phyloP scores from a whole-genome alignment of 306 rosid genomes.

The Albizia julibrissin region DNA sequence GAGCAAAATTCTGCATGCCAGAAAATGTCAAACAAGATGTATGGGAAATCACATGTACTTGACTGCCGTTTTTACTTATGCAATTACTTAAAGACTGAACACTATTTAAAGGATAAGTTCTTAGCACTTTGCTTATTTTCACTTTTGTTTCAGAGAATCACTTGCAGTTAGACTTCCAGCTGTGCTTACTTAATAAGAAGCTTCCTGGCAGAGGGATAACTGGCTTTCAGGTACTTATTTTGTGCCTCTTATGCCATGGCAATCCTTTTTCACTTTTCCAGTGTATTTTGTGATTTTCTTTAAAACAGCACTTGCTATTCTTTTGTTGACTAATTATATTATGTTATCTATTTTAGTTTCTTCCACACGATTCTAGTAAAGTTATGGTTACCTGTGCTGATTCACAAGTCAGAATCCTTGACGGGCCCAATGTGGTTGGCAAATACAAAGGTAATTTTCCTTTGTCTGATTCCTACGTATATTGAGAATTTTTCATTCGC shows the following conservation, averaged over 20 bases:
- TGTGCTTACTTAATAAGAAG: constrained; percentile 70
- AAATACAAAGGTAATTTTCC: constrained; percentile 71
- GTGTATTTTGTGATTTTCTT: constrained; percentile 1
- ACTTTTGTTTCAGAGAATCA: constrained; percentile 61
- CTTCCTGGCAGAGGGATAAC: constrained; percentile 75
- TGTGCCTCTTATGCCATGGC: constrained; percentile 23
- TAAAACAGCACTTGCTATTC: background rate
- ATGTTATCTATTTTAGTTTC: constrained; percentile 58
- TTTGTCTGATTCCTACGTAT: constrained; percentile 20
- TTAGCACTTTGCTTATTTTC: constrained; percentile 25
- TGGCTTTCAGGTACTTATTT: constrained; percentile 74
- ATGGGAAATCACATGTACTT: background rate
- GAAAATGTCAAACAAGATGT: constrained; percentile 8
- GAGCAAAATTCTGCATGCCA: constrained; percentile 7
- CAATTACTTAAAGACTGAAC: constrained; percentile 15
- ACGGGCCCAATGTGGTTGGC: constrained; percentile 68
- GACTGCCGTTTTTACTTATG: constrained; percentile 8
- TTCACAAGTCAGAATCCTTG: constrained; percentile 87
- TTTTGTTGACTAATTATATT: constrained; percentile 11
- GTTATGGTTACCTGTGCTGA: constrained; percentile 86
- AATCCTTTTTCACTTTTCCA: background rate
- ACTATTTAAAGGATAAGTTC: constrained; percentile 8
- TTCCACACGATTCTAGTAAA: constrained; percentile 68
- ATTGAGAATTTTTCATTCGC: constrained; percentile 1
- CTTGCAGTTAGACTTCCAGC: constrained; percentile 63